Base-by-base conservation (phyloP, 768 basidiomycete genomes). In the Lanmaoa pseudosensibilis region DNA sequence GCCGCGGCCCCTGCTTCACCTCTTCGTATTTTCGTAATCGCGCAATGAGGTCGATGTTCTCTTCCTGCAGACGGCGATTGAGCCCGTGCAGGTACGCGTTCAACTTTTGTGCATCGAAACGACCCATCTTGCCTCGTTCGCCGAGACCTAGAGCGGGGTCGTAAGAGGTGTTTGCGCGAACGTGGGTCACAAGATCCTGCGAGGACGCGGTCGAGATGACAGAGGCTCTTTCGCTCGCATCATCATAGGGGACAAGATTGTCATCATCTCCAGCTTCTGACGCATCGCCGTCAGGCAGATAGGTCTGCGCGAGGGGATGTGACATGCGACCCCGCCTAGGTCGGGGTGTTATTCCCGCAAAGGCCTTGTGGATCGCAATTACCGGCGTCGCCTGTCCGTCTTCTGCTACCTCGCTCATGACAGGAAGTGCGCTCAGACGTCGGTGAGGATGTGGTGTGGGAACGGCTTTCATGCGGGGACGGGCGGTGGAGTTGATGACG, bases 41-140 rank as follows among this genome's bases (percentile, higher is more conserved):
- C 46, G 80, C 79, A 6, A 84, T 69, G 9, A 94, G 76, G 13
- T 65, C 72, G 66, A 91, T 81, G 67, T 94, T 95, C 75, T 96
- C 94, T 68, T 93, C 89, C 62, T 91, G 88, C 52, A 96, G 69
- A 53, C 87, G 80, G 43, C 86, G 77, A 70, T 96, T 96, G 49
- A 96, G 76, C 11, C 88, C 86, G 71, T 95, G 91, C 65, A 96
- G 71, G 69, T 96, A 95, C 12, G 80, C 78, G 57, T 96, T 95
- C 60, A 96, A 72, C 72, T 94, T 96, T 18, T 81, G 80, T 3
- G 89, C 89, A 69, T 95, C 92, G 73, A 94, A 94, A 30, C 87
- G 77, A 16, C 87, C 86, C 32, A 91, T 82, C 18, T 85, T 88
- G 25, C 81, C 83, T 25, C 81, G 81, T 7, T 81, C 79, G 10